A percentile compares a stretch with the other conserved stretches of the same genome.
phyloP scores from a whole-genome alignment of 495 filamentous ascomycete genomes.

The Delitschia confertaspora region DNA sequence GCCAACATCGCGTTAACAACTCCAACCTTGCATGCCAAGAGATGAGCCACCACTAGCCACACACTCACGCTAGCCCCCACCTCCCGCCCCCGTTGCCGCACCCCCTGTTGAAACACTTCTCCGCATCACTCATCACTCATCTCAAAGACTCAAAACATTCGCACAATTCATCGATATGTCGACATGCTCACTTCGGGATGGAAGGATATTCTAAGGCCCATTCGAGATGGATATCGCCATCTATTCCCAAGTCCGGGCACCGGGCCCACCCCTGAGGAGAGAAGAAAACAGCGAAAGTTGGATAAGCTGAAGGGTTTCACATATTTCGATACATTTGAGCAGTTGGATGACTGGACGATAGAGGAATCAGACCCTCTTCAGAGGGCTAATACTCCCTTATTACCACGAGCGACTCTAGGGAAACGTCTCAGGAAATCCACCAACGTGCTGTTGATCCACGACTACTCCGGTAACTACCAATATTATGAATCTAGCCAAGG shows the following conservation, averaged over 20 bases:
- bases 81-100: no score
- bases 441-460: conserved; percentile 36
- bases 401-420: conserved; percentile 19
- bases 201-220: conserved; percentile 30
- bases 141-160: no score
- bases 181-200: no score
- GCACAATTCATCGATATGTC: no score
- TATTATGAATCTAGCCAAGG: conserved; percentile 33
- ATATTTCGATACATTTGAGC: conserved; percentile 33
- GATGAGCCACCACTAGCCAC: no score
- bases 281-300: conserved; percentile 18
- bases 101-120: no score
- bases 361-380: conserved; percentile 34
- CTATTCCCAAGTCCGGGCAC: conserved; percentile 21
- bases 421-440: no score
- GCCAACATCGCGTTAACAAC: no score
- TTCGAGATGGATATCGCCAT: conserved; percentile 28
- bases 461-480: conserved; percentile 41
- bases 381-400: conserved; percentile 37
- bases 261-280: conserved; percentile 22
- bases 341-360: conserved; percentile 34
- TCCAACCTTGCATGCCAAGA: no score
- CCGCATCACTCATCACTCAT: no score
- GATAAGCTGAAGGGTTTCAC: conserved; percentile 31
- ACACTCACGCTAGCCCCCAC: no score